Conservation (phyloP, 768 basidiomycete species). For the Lentinula edodes region DNA sequence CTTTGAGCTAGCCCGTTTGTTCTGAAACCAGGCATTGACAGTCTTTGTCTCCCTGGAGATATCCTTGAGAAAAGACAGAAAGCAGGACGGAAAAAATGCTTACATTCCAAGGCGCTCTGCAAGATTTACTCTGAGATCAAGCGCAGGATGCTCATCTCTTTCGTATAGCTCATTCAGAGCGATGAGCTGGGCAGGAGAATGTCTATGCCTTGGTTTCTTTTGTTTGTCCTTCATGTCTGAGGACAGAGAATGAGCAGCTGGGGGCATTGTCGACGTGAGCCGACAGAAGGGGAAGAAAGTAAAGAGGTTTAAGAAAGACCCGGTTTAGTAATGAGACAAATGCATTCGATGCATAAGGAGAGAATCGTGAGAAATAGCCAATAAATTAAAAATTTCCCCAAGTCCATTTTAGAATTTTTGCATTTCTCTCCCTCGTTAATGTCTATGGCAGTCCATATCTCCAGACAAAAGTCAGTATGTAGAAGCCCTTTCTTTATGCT, state of each 20-base stretch:
- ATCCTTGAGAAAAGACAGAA: slow-evolving; percentile 10
- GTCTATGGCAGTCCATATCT: not conserved
- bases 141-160: slow-evolving; percentile 66
- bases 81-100: slow-evolving; percentile 23
- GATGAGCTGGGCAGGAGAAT: slow-evolving; percentile 64
- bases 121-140: slow-evolving; percentile 61
- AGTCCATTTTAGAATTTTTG: not conserved
- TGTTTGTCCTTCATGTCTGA: slow-evolving; percentile 33
- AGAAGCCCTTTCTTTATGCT: no score
- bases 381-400: not conserved
- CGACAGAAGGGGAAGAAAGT: slow-evolving; percentile 3
- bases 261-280: slow-evolving; percentile 14
- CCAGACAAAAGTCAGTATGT: not conserved
- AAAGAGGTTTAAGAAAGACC: slow-evolving; percentile 8
- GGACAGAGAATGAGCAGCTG: slow-evolving; percentile 23
- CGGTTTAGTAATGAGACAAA: slow-evolving; percentile 2
- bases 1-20: slow-evolving; percentile 79
- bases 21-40: slow-evolving; percentile 85
- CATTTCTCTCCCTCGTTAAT: not conserved
- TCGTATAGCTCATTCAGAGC: slow-evolving; percentile 79
- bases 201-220: slow-evolving; percentile 79
- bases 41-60: slow-evolving; percentile 72
- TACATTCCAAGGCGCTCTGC: slow-evolving; percentile 75
- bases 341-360: not conserved
- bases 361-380: not conserved